Base-by-base conservation (phyloP, 139 green algal genomes). In the Micromonas pusilla region DNA sequence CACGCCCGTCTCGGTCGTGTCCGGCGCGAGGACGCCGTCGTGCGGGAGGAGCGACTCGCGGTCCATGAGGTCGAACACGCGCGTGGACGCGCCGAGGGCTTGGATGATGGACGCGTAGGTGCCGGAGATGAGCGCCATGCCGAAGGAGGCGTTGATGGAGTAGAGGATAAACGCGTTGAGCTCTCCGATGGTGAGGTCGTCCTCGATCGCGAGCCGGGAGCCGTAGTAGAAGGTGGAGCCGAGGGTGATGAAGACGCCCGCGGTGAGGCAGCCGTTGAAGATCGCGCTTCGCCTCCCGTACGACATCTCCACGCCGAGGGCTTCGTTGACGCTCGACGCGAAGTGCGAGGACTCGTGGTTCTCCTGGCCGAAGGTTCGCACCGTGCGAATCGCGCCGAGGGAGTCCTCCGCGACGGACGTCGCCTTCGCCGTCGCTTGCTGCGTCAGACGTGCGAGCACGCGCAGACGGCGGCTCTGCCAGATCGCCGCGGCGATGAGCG, bases 61-160 rank as follows among this genome's bases (percentile, higher is more conserved):
- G 37, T 83, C 36, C 26, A 92, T 90, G n/a, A 90, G 72, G 75
- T 91, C 85, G 19, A 90, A 70, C 9, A 92, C 85, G 60, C 66
- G 30, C 78, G 74, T 79, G 28, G 31, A 45, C 64, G 23, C 25
- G 23, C 33, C 34, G 37, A 37, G 21, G 6, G 64, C 71, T 23
- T 94, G 85, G 87, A 95, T 94, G 84, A 95, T 95, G 21, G 83
- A 89, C 26, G 94, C 85, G 64, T 94, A 88, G 13, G 81, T 73
- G 16, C 79, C 83, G 28, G 80, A 66, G 1, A 73, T 80, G 83
- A 89, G 89, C 6, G 63, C 66, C 66, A 75, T 9, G 28, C 53
- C 26, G 5, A 13, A 64, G 21, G 52, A 16, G 25, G 5, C 25
- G 25, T 30, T 68, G 60, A 90, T 52, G 52, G 81, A 79, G 65